Evolutionary conservation across 2,329 filamentous ascomycete species (phyloP).

Genomic region (Phyllosticta paracitricarpa): DNA sequence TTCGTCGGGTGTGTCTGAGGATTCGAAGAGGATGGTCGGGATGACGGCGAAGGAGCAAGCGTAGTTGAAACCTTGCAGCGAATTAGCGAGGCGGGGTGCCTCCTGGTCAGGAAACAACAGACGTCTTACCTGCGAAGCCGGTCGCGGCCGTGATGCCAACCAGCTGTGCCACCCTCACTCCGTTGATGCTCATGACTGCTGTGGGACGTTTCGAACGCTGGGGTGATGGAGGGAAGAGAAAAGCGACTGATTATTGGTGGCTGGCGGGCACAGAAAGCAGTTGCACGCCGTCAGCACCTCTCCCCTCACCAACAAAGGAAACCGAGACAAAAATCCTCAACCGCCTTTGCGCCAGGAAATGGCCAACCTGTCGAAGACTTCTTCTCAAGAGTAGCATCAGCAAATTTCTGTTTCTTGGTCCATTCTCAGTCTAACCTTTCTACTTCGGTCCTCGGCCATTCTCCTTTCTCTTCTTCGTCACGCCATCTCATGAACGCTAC

Average conservation of each 20-base stretch:
- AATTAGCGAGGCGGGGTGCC: background rate
- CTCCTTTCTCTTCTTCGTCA: background rate
- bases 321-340: background rate
- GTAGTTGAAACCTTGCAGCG: conserved; percentile 4
- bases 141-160: conserved; percentile 7
- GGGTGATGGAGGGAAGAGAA: background rate
- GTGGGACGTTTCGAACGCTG: background rate
- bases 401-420: too few relatives aligned
- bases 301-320: background rate
- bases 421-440: too few relatives aligned
- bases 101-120: background rate
- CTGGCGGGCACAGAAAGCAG: background rate
- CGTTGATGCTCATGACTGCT: background rate
- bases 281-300: background rate
- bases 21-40: background rate
- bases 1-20: background rate
- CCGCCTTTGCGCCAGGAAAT: too few relatives aligned
- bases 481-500: background rate
- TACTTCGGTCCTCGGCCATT: too few relatives aligned
- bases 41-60: conserved; percentile 3
- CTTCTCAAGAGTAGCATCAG: too few relatives aligned
- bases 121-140: conserved; percentile 1
- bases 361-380: too few relatives aligned
- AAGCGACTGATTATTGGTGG: background rate
- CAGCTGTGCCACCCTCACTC: background rate